Conservation (phyloP, 2,329 filamentous ascomycete species). For the Trichoderma koningiopsis region DNA sequence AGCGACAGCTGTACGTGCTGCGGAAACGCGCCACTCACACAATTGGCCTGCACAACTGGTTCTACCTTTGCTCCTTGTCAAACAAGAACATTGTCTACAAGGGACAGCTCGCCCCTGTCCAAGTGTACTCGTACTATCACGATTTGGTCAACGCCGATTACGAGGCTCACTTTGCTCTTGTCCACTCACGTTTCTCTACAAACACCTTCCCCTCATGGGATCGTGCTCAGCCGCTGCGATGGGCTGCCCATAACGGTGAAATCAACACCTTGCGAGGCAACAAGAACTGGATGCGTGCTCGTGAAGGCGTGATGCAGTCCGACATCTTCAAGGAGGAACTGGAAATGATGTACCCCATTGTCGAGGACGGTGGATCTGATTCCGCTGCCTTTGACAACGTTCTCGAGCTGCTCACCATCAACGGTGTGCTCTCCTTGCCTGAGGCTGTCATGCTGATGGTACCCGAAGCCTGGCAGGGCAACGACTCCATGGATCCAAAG, state of each 20-base stretch:
- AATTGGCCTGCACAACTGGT: constrained; percentile 96
- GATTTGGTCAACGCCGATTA: constrained; percentile 96
- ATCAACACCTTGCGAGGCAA: constrained; percentile 97
- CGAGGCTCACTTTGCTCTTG: constrained; percentile 93
- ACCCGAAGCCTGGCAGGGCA: constrained; percentile 96
- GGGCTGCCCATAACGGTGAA: constrained; percentile 98
- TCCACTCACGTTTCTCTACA: constrained; percentile 96
- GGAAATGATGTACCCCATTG: constrained; percentile 86
- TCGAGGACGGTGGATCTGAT: constrained; percentile 95
- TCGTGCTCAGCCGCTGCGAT: constrained; percentile 90
- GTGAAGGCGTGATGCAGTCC: constrained; percentile 92
- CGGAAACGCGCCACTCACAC: constrained; percentile 94
- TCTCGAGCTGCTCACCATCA: constrained; percentile 88
- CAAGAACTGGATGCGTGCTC: constrained; percentile 99
- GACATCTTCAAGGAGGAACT: constrained; percentile 91
- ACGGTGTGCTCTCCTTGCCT: constrained; percentile 90
- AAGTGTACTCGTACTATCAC: constrained; percentile 98
- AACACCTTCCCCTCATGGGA: constrained; percentile 99
- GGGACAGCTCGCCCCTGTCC: constrained; percentile 88
- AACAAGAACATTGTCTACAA: constrained; percentile 99
- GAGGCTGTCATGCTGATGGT: constrained; percentile 99
- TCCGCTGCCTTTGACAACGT: constrained; percentile 98
- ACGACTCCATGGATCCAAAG: constrained; percentile 85
- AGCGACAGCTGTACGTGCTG: constrained; percentile 90
- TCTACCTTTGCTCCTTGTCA: constrained; percentile 93